Percentiles rank a stretch among this genome's conserved stretches.
These are phyloP conservation scores for Inonotus obliquus DNA, from an alignment of 1,284 basidiomycete species.

Conservation along the genomic window DNA sequence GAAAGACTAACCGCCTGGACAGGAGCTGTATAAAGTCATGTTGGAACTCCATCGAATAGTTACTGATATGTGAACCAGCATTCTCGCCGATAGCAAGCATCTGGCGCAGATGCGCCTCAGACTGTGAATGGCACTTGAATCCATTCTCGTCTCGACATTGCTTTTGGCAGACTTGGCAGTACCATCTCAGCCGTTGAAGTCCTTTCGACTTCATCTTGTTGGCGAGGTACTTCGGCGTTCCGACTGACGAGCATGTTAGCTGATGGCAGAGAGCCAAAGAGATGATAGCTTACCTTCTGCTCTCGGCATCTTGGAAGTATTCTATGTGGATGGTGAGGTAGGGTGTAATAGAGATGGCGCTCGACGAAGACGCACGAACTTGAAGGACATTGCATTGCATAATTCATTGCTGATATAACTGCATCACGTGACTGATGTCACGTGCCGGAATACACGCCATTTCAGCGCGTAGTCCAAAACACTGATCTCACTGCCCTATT, in stretches of 20 bases:
- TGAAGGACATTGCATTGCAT: background rate
- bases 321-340: background rate
- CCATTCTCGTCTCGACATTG: conserved; percentile 97
- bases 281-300: conserved; percentile 57
- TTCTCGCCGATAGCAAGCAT: conserved; percentile 94
- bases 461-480: background rate
- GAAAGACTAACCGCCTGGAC: conserved; percentile 60
- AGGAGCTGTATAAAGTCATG: conserved; percentile 88
- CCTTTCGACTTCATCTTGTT: conserved; percentile 98
- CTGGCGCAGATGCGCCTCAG: conserved; percentile 89
- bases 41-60: conserved; percentile 89
- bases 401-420: background rate
- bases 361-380: background rate
- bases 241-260: conserved; percentile 43
- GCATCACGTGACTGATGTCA: background rate
- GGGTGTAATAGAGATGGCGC: background rate
- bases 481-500: background rate
- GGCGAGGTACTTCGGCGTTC: conserved; percentile 86
- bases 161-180: conserved; percentile 95
- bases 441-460: background rate
- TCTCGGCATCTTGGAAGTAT: conserved; percentile 55
- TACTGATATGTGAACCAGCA: conserved; percentile 86
- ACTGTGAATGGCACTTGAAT: conserved; percentile 88
- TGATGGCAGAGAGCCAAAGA: background rate
- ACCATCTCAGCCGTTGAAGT: conserved; percentile 90